A percentile compares a stretch with the other conserved stretches of the same genome.
These are phyloP conservation scores for Exophiala mesophila DNA, from an alignment of 2,329 filamentous ascomycete species.

Conservation along the genomic window DNA sequence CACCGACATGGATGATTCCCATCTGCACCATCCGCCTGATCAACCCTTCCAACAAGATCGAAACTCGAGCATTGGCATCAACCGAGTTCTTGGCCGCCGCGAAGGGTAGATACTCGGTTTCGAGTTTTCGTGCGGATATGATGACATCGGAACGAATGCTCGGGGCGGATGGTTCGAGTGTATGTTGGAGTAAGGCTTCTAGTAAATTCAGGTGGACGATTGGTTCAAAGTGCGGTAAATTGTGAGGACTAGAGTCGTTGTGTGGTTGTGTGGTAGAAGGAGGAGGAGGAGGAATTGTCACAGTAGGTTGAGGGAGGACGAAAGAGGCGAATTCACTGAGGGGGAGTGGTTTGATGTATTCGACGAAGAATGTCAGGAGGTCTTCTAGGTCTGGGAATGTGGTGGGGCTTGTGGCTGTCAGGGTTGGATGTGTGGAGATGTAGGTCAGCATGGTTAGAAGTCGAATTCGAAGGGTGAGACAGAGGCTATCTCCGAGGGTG, in stretches of 20 bases:
- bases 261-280: slow-evolving; percentile 31
- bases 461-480: slow-evolving; percentile 42
- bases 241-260: not conserved
- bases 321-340: slow-evolving; percentile 44
- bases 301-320: slow-evolving; percentile 32
- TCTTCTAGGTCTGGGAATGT: slow-evolving; percentile 36
- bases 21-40: slow-evolving; percentile 49
- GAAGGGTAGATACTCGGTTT: slow-evolving; percentile 60
- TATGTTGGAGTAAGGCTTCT: slow-evolving; percentile 48
- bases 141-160: slow-evolving; percentile 34
- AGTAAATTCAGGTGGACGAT: slow-evolving; percentile 47
- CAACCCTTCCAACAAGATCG: slow-evolving; percentile 62
- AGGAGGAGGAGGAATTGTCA: too few relatives aligned
- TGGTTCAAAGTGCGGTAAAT: slow-evolving; percentile 16
- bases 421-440: slow-evolving; percentile 34
- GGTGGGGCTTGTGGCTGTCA: slow-evolving; percentile 18
- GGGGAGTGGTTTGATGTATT: slow-evolving; percentile 43
- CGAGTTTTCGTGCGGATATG: slow-evolving; percentile 48
- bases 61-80: slow-evolving; percentile 68
- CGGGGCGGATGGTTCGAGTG: slow-evolving; percentile 43
- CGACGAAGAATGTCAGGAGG: slow-evolving; percentile 41
- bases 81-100: slow-evolving; percentile 57
- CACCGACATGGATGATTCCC: slow-evolving; percentile 31
- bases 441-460: slow-evolving; percentile 40
- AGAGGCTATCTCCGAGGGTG: slow-evolving; percentile 35